These are phyloP conservation scores for Dipodascus albidus DNA, from an alignment of 805 yeast genomes.

Conservation along the genomic window DNA sequence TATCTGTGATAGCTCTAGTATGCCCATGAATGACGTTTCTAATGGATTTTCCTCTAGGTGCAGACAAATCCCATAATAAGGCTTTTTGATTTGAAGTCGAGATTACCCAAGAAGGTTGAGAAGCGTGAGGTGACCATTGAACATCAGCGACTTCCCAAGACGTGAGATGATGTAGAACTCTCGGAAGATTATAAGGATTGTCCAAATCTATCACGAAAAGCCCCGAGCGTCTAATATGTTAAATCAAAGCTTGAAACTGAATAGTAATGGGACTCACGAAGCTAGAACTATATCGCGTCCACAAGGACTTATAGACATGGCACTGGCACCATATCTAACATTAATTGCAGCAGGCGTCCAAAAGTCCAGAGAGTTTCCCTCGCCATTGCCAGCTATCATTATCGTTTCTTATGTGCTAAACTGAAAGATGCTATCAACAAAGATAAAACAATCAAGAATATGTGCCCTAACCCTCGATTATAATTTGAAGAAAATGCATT, in stretches of 20 bases:
- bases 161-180: constrained; percentile 86
- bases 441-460: background rate
- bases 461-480: background rate
- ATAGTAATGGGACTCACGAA: constrained; percentile 31
- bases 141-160: constrained; percentile 99
- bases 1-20: constrained; percentile 88
- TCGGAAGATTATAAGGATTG: constrained; percentile 89
- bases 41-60: constrained; percentile 63
- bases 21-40: constrained; percentile 84
- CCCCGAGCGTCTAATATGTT: constrained; percentile 45
- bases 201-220: constrained; percentile 84
- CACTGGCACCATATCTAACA: constrained; percentile 48
- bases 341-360: background rate
- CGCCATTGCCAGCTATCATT: constrained; percentile 1
- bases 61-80: constrained; percentile 79
- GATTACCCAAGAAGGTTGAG: constrained; percentile 82
- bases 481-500: background rate
- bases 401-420: background rate
- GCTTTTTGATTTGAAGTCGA: constrained; percentile 95
- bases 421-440: too few relatives aligned
- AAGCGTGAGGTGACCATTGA: constrained; percentile 91
- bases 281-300: constrained; percentile 93
- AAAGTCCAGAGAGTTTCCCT: background rate
- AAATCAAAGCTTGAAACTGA: constrained; percentile 19
- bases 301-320: constrained; percentile 79